These are phyloP conservation scores for Dendrocalamus sinicus DNA, from an alignment of 176 grass and related monocot species.

Conservation along the genomic window DNA sequence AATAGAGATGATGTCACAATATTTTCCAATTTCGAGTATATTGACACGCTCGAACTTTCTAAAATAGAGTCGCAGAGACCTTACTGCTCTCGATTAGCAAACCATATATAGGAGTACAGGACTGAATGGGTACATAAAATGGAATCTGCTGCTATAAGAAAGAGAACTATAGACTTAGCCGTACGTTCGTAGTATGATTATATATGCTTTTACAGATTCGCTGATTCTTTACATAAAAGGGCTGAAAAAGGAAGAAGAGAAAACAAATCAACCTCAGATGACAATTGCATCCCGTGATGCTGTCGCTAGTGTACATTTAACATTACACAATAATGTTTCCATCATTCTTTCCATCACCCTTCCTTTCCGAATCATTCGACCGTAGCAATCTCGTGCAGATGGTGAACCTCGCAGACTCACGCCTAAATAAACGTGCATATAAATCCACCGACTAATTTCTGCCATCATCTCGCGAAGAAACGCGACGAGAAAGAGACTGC, in stretches of 20 bases:
- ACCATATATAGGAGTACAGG: no score
- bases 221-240: constrained; percentile 41
- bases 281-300: constrained; percentile 46
- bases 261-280: constrained; percentile 36
- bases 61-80: no score
- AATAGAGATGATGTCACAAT: no score
- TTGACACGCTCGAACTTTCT: no score
- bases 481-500: no score
- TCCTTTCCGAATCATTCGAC: constrained; percentile 32
- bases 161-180: neutral
- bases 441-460: no score
- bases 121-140: neutral
- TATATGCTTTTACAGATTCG: constrained; percentile 22
- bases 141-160: no score
- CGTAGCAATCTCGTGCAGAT: constrained; percentile 1
- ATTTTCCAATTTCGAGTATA: no score
- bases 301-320: constrained; percentile 57
- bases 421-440: constrained; percentile 30
- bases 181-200: constrained; percentile 16
- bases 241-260: neutral
- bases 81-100: no score
- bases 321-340: constrained; percentile 35
- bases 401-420: neutral
- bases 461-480: no score
- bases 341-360: neutral